These are phyloP conservation scores for Neofusicoccum parvum DNA, from an alignment of 2,329 filamentous ascomycete species.

Conservation along the genomic window DNA sequence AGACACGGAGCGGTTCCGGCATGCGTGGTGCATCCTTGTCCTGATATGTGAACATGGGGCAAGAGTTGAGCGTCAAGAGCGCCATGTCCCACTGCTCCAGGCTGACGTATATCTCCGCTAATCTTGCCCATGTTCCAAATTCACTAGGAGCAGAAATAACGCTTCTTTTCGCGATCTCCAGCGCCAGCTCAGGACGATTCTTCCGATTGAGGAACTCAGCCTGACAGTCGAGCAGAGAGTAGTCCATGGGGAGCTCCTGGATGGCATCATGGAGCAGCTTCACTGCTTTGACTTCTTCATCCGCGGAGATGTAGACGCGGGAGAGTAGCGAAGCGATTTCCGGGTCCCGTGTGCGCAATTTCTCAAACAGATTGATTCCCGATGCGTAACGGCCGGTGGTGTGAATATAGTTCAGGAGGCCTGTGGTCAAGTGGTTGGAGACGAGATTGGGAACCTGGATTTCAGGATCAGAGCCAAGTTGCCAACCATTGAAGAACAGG, in stretches of 20 bases:
- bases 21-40: conserved; percentile 95
- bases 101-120: conserved; percentile 91
- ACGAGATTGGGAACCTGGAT: conserved; percentile 97
- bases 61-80: conserved; percentile 92
- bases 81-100: conserved; percentile 97
- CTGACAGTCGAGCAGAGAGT: conserved; percentile 92
- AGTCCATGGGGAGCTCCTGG: conserved; percentile 94
- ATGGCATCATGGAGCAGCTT: conserved; percentile 84
- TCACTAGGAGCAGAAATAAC: conserved; percentile 95
- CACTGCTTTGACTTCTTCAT: conserved; percentile 96
- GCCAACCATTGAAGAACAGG: conserved; percentile 94
- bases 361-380: conserved; percentile 96
- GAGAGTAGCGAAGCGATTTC: conserved; percentile 93
- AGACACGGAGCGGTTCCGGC: conserved; percentile 87
- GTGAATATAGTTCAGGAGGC: conserved; percentile 89
- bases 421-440: conserved; percentile 92
- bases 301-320: conserved; percentile 88
- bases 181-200: conserved; percentile 80
- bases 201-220: conserved; percentile 90
- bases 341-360: conserved; percentile 84
- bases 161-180: conserved; percentile 90
- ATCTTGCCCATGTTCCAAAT: conserved; percentile 92
- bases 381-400: conserved; percentile 94
- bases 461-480: conserved; percentile 92
- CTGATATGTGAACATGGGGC: conserved; percentile 99